Evolutionary conservation across 2,329 filamentous ascomycete species (phyloP), one percentile per base, ranked within the genome.

Genomic region (Torrubiellomyces zombiae): DNA sequence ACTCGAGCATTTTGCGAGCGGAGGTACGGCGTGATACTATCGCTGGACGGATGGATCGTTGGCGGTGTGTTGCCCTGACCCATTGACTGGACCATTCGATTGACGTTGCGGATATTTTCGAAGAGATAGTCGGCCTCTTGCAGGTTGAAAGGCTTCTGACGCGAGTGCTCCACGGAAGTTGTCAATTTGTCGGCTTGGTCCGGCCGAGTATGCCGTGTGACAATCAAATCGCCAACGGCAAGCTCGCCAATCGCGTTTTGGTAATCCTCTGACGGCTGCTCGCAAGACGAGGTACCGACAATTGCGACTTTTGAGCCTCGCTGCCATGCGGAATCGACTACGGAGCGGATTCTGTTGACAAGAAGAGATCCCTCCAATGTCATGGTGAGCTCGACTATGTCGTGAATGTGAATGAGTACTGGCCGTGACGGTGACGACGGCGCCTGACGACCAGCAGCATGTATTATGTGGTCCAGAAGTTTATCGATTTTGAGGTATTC

Each of bases 331-430:
- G 67, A 65, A 38, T 85, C 75, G 14, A 92, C 68, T 6, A 77
- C 58, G 23, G 67, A 63, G 26, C 79, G 71, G 9, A 98, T 53
- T 30, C 75, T 70, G 20, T 60, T 55, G 6, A 94, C 53, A 16
- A 95, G 65, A 13, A 66, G 61, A 2, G 67, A 60, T 8, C 82
- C 81, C 29, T 81, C 71, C 5, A 64, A 47, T 1, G 77, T 74
- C 41, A 67, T 65, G 38, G 64, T 69, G 7, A 98, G 59, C 34
- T 91, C 80, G 26, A 78, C 71, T 40, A 82, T 78, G 44, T 95
- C 81, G 43, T 78, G 69, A 9, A 93, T 55, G 38, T 81, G 81
- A 19, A 91, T 59, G 29, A 95, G 73, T 6, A 83, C 60, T 14
- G 60, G 60, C 13, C 45, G 59, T 43, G 39, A 43, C 37, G 43